Conservation (phyloP, 2,329 filamentous ascomycete genomes). For the Didymella exigua region DNA sequence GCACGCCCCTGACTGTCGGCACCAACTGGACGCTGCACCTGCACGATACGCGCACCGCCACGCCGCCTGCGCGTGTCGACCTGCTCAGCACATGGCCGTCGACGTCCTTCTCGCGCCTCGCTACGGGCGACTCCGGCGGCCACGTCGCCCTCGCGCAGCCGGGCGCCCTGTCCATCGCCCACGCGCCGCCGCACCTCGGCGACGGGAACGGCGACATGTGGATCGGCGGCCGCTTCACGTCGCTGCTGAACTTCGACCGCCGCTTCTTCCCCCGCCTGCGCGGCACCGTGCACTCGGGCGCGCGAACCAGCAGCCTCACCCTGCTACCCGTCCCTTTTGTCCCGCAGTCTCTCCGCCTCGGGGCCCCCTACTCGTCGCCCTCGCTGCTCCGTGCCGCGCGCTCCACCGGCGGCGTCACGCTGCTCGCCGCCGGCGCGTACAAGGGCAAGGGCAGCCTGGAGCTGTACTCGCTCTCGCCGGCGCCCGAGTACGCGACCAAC, state of each 20-base stretch:
- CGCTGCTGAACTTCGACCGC: slow-evolving; percentile 85
- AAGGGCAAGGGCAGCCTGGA: slow-evolving; percentile 66
- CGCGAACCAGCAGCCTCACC: slow-evolving; percentile 74
- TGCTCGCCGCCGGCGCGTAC: not conserved
- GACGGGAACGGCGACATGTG: slow-evolving; percentile 79
- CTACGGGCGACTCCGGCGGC: slow-evolving; percentile 55
- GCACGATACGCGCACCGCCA: slow-evolving; percentile 70
- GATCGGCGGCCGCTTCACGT: slow-evolving; percentile 86
- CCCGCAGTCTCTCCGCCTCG: slow-evolving; percentile 65
- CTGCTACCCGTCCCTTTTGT: slow-evolving; percentile 72
- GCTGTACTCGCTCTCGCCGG: slow-evolving; percentile 70
- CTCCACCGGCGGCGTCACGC: slow-evolving; percentile 54
- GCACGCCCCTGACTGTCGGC: slow-evolving; percentile 79
- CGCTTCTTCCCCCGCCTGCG: slow-evolving; percentile 80
- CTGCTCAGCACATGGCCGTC: slow-evolving; percentile 28
- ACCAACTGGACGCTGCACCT: slow-evolving; percentile 82
- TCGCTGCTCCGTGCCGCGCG: slow-evolving; percentile 63
- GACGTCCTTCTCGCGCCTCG: slow-evolving; percentile 47
- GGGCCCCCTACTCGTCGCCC: slow-evolving; percentile 59
- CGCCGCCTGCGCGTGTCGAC: slow-evolving; percentile 27
- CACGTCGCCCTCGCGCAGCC: slow-evolving; percentile 80
- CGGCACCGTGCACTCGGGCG: slow-evolving; percentile 82
- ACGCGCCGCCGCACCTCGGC: slow-evolving; percentile 66
- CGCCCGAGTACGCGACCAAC: slow-evolving; percentile 37
- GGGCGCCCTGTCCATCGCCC: slow-evolving; percentile 80